Conservation (phyloP, 352 stramenopile species). For the Phytophthora pluvialis region DNA sequence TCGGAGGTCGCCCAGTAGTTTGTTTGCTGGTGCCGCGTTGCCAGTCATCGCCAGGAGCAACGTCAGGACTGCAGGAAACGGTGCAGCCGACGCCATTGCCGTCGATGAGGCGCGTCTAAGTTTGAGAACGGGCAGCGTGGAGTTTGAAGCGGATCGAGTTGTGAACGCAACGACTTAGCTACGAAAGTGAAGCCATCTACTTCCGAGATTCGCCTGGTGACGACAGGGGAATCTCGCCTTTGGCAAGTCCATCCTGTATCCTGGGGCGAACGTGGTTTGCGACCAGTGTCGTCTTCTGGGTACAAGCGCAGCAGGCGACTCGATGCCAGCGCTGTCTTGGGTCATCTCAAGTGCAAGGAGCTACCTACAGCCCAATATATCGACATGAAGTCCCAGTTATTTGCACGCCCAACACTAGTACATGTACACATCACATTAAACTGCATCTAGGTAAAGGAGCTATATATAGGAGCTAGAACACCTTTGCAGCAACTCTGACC, state of each 20-base stretch:
- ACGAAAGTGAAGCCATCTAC: constrained; percentile 12
- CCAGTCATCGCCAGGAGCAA: no score
- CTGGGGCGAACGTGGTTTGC: not conserved
- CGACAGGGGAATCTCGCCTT: constrained; percentile 1
- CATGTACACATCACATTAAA: no score
- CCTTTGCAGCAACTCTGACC: no score
- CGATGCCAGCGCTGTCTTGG: no score
- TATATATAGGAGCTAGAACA: no score
- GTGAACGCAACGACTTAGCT: not conserved
- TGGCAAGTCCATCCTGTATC: constrained; percentile 9
- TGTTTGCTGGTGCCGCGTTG: not conserved
- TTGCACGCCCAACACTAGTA: no score
- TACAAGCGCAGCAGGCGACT: not conserved
- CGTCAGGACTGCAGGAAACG: constrained; percentile 1
- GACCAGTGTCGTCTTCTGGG: not conserved
- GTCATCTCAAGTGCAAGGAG: not conserved
- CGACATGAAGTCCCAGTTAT: not conserved
- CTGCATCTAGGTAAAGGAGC: no score
- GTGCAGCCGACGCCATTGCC: not conserved
- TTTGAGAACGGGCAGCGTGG: not conserved
- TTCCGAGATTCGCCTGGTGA: not conserved
- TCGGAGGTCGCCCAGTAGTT: not conserved
- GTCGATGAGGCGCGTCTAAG: not conserved
- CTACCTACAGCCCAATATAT: not conserved
- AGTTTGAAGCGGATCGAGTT: not conserved